These are phyloP conservation scores for Elymus sibiricus DNA, from an alignment of 176 grass and related monocot species.

Conservation along the genomic window DNA sequence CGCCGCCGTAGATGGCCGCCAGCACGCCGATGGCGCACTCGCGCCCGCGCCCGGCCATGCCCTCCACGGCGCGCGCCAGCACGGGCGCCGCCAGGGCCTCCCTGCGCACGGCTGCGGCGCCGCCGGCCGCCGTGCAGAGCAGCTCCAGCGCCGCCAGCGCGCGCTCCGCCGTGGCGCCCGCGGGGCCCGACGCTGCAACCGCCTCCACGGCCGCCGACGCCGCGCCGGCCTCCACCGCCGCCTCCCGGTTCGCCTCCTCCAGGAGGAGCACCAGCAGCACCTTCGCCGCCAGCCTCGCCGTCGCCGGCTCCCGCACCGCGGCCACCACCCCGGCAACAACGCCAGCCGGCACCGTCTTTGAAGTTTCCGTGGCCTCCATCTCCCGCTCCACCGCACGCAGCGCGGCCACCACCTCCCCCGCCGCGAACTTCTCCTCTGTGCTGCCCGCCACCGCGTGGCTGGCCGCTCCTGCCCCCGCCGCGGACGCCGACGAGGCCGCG, in stretches of 20 bases:
- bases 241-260: slow-evolving; percentile 49
- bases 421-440: slow-evolving; percentile 53
- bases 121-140: slow-evolving; percentile 66
- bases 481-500: neutral
- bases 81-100: slow-evolving; percentile 43
- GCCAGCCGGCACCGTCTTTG: slow-evolving; percentile 23
- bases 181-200: slow-evolving; percentile 59
- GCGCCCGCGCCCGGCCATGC: slow-evolving; percentile 56
- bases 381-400: slow-evolving; percentile 49
- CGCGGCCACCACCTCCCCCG: slow-evolving; percentile 45
- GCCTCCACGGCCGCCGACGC: slow-evolving; percentile 67
- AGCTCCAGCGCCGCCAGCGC: slow-evolving; percentile 89
- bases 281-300: slow-evolving; percentile 60
- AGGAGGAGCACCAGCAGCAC: slow-evolving; percentile 58
- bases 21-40: slow-evolving; percentile 93
- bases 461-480: neutral
- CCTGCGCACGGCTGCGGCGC: slow-evolving; percentile 40
- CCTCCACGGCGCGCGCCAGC: slow-evolving; percentile 57
- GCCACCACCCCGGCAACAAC: slow-evolving; percentile 56
- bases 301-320: slow-evolving; percentile 49
- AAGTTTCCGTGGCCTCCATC: slow-evolving; percentile 27
- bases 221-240: slow-evolving; percentile 57
- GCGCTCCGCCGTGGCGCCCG: slow-evolving; percentile 71
- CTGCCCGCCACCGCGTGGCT: slow-evolving; percentile 9
- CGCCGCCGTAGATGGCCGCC: slow-evolving; percentile 58